These are phyloP conservation scores for Durusdinium trenchii DNA, from an alignment of 73 alveolate genomes.

Conservation along the genomic window DNA sequence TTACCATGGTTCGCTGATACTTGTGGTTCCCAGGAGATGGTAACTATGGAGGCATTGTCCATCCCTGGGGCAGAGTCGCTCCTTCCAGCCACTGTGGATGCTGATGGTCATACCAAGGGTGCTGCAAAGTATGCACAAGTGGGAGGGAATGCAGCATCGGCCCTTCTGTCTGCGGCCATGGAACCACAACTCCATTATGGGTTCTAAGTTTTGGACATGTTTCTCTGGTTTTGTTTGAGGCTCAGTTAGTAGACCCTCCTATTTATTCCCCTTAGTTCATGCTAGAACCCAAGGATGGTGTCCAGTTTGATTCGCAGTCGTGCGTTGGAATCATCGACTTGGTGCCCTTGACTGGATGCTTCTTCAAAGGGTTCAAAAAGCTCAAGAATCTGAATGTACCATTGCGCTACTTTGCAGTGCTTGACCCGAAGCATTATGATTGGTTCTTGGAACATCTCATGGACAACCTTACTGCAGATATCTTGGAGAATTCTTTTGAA, in stretches of 20 bases:
- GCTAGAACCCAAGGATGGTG: neutral
- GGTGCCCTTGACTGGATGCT: neutral
- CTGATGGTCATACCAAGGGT: neutral
- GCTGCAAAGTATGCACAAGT: neutral
- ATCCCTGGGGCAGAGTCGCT: neutral
- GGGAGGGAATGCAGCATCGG: neutral
- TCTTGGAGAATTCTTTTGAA: neutral
- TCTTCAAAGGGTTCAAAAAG: neutral
- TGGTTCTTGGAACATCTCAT: neutral
- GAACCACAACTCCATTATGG: neutral
- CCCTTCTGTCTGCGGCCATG: neutral
- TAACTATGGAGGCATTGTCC: neutral
- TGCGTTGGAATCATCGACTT: neutral
- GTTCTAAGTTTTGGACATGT: neutral
- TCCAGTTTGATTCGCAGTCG: neutral
- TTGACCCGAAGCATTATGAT: neutral
- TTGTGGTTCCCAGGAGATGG: neutral
- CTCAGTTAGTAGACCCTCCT: no score
- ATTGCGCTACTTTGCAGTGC: neutral
- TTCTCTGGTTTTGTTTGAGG: no score
- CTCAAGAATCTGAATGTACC: neutral
- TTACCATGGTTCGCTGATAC: neutral
- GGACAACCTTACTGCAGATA: neutral
- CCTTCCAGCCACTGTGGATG: neutral
- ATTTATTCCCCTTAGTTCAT: neutral